Evolutionary conservation across 2,329 filamentous ascomycete genomes (phyloP).

Genomic region (Rhynchosporium agropyri): DNA sequence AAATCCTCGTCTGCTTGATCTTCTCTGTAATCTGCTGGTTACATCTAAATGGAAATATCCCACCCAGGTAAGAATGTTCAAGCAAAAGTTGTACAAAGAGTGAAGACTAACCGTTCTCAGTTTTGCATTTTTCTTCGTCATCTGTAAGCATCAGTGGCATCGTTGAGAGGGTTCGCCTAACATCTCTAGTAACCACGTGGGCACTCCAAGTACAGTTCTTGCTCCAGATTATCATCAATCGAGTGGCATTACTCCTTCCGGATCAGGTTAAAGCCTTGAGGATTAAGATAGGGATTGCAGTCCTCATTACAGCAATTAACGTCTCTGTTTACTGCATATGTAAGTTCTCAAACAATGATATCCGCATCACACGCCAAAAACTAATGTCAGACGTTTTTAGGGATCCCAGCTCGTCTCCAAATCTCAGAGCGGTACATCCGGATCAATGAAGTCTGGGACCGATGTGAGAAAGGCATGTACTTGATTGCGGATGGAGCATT

Average conservation of each 20-base stretch:
- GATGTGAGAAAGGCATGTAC: constrained; percentile 55
- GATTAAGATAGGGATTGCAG: constrained; percentile 46
- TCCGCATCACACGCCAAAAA: not conserved
- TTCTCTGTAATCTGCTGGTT: constrained; percentile 48
- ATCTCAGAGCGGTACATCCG: constrained; percentile 46
- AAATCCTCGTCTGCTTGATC: constrained; percentile 46
- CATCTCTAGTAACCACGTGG: constrained; percentile 32
- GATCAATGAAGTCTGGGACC: constrained; percentile 56
- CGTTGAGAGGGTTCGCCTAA: not conserved
- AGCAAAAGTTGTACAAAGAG: not conserved
- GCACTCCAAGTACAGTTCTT: constrained; percentile 52
- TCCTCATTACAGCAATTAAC: constrained; percentile 53
- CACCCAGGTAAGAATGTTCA: constrained; percentile 37
- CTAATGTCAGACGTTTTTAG: not conserved
- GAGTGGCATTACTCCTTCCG: constrained; percentile 53
- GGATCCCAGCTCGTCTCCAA: constrained; percentile 53
- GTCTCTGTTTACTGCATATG: constrained; percentile 57
- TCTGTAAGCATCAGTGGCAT: constrained; percentile 25
- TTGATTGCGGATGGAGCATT: constrained; percentile 52
- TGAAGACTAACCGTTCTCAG: constrained; percentile 19
- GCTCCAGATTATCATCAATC: constrained; percentile 59
- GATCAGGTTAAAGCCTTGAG: constrained; percentile 43
- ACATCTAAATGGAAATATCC: constrained; percentile 44
- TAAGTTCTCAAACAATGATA: not conserved
- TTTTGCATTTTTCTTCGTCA: constrained; percentile 35